Percentiles rank a stretch among this genome's conserved stretches.
phyloP scores from a whole-genome alignment of 2,329 filamentous ascomycete species.

The Celoporthe dispersa region DNA sequence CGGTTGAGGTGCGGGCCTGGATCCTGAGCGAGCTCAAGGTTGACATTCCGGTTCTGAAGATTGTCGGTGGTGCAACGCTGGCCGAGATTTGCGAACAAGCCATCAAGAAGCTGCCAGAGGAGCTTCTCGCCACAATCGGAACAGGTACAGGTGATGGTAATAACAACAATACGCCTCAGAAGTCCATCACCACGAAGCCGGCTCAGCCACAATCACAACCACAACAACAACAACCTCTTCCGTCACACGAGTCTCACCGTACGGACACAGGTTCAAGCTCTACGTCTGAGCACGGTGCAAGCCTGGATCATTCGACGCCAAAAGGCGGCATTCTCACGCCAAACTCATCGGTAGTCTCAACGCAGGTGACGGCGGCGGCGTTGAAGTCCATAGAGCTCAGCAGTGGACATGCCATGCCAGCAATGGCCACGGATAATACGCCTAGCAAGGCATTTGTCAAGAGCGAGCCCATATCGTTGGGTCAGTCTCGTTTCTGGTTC shows the following conservation, averaged over 20 bases:
- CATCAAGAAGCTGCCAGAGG: conserved; percentile 15
- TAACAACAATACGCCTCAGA: not conserved
- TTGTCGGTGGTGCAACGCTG: conserved; percentile 39
- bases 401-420: not conserved
- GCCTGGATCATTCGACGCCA: not conserved
- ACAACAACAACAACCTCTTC: not conserved
- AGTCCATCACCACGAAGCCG: not conserved
- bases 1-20: conserved; percentile 47
- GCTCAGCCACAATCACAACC: not conserved
- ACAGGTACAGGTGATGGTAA: not conserved
- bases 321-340: not conserved
- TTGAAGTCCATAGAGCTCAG: conserved; percentile 3
- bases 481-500: conserved; percentile 48
- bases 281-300: not conserved
- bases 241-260: not conserved
- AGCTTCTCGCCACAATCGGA: conserved; percentile 12
- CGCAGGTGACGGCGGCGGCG: not conserved
- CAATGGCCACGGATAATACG: no score
- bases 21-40: conserved; percentile 47
- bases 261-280: not conserved
- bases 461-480: conserved; percentile 41
- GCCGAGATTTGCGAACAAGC: conserved; percentile 19
- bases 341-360: not conserved
- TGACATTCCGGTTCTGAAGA: conserved; percentile 49
- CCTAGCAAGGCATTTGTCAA: conserved; percentile 7